Conservation (phyloP, 345 rosid species). For the Murraya koenigii region DNA sequence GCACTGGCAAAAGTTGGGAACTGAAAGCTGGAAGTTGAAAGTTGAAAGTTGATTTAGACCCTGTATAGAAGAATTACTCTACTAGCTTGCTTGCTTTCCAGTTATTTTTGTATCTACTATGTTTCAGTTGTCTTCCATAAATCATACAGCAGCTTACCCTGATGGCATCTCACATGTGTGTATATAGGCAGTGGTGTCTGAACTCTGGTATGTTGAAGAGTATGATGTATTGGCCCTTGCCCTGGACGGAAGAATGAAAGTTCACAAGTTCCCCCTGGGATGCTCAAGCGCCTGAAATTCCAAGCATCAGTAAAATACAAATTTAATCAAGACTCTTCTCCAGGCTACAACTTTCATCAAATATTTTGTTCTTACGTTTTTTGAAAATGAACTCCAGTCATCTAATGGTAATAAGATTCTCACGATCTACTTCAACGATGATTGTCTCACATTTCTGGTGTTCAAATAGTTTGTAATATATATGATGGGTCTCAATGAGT, state of each 20-base stretch:
- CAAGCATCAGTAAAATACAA: background rate
- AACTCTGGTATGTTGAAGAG: slow-evolving; percentile 82
- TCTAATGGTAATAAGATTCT: background rate
- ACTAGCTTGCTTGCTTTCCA: background rate
- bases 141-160: background rate
- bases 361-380: too few relatives aligned
- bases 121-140: background rate
- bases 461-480: background rate
- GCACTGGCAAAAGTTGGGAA: background rate
- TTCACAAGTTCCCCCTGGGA: slow-evolving; percentile 46
- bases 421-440: background rate
- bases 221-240: slow-evolving; percentile 74
- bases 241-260: slow-evolving; percentile 66
- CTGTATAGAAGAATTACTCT: background rate
- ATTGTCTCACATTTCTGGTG: background rate
- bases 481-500: background rate
- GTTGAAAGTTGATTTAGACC: background rate
- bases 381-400: too few relatives aligned
- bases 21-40: background rate
- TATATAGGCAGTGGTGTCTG: slow-evolving; percentile 61
- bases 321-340: background rate
- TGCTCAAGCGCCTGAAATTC: slow-evolving; percentile 36
- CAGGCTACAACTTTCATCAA: background rate
- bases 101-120: background rate
- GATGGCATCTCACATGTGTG: background rate